Base-by-base conservation (phyloP, 345 rosid species). In the Cardiospermum halicacabum region DNA sequence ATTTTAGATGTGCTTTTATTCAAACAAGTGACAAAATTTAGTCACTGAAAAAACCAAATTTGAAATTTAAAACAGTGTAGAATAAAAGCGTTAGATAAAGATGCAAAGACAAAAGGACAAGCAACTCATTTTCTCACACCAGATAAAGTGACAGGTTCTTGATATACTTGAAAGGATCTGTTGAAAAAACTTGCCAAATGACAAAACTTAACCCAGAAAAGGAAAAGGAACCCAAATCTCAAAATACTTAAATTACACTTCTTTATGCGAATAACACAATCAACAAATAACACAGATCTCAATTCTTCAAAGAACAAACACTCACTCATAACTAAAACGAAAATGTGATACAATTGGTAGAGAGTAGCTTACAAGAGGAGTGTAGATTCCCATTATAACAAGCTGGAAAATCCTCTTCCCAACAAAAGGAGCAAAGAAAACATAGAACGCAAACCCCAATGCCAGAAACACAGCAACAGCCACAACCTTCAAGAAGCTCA, bases 381-480 rank as follows among this genome's bases (percentile, higher is more conserved):
- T 89, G 80, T 94, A 94, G 80, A 94, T 84, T 70, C 96, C 96
- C 79, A 84, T 89, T 24, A 75, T 85, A 75, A 91, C 70, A 66
- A 84, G 83, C 78, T 85, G 99, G 69, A 84, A 77, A 19, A 77
- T 74, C 85, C 80, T 83, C 81, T 68, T 91, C 76, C 99, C 99
- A 60, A 89, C 93, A 74, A 94, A 94, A 7, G 99, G 99, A 63
- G 99, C 97, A 76, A 94, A 94, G 89, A 94, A 91, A 72, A 94
- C 99, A 73, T 91, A 94, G 84, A 85, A 91, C 60, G 97, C 99
- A 76, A 91, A 91, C 70, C 96, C 99, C 80, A 94, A 66, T 28
- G 99, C 99, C 81, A 94, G 72, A 77, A 94, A 94, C 65, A 94
- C 99, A 65, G 97, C 93, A 79, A 91, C 96, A 68, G 97, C 99